Base-by-base conservation (phyloP, 75 land plant species). In the Pseudotsuga menziesii region DNA sequence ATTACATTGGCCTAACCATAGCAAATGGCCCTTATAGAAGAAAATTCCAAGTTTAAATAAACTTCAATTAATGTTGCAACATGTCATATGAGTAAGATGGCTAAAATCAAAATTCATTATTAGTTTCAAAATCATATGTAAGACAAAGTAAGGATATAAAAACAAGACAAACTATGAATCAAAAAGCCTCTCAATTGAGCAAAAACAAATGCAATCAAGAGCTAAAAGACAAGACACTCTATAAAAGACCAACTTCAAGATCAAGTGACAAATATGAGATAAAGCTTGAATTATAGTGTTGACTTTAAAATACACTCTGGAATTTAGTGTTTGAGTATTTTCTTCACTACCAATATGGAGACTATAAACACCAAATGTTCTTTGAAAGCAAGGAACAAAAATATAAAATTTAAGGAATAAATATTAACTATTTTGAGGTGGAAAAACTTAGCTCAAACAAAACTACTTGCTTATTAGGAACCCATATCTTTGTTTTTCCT, bases 1-100 rank as follows among this genome's bases (percentile, higher is more conserved):
- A 92, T 80, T 2, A 88, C 84, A 32, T 87, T 88, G n/a, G 88
- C 82, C 89, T 91, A 92, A 8, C 82, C 83, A 88, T 90, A 89
- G 0, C 91, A 90, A 63, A 88, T 89, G 14, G 75, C 84, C 57
- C 78, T 73, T 4, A 92, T 84, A 25, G 79, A 74, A 58, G 85
- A 83, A 74, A 85, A 82, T 25, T 44, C 78, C 90, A 85, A 83
- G 76, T 84, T 85, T 58, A 80, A 86, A 64, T 83, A 69, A 13
- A 83, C 91, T 8, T 90, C 84, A 56, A 92, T 82, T 13, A 89
- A 78, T 13, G 89, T 92, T 41, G 94, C 94, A 79, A 92, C 74
- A 90, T 91, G 84, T 76, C 57, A 74, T 13, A 41, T 41, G 19
- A 57, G 19, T 57, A 57, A 57, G 58, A 13, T 57, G 1, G 13